phyloP scores from a whole-genome alignment of 129 eudicot species.

The Scalesia atractyloides region DNA sequence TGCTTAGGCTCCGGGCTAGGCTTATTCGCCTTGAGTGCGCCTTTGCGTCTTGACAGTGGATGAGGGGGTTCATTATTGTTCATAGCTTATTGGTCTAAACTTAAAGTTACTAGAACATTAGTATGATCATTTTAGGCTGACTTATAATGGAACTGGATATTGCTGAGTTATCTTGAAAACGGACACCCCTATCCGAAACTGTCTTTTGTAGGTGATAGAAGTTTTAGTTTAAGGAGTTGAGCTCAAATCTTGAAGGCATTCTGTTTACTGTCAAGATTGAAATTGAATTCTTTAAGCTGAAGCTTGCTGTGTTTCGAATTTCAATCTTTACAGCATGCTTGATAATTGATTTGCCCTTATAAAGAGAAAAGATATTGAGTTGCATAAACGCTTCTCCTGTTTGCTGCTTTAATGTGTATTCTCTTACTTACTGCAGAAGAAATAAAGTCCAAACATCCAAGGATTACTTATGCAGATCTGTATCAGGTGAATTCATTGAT shows the following conservation, averaged over 20 bases:
- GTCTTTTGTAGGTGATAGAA: background rate
- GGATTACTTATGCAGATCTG: conserved; percentile 93
- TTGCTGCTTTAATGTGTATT: conserved; percentile 13
- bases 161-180: conserved; percentile 3
- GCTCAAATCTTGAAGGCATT: background rate
- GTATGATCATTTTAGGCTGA: conserved; percentile 13
- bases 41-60: too few relatives aligned
- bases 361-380: conserved; percentile 15
- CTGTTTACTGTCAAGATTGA: conserved; percentile 1
- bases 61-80: background rate
- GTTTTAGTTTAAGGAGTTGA: background rate
- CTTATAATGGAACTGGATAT: background rate
- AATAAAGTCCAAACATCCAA: conserved; percentile 82
- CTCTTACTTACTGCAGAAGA: conserved; percentile 65
- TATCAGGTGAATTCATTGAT: conserved; percentile 69
- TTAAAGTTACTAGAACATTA: conserved; percentile 17
- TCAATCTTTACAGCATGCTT: conserved; percentile 7
- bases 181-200: background rate
- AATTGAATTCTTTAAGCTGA: background rate
- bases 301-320: background rate
- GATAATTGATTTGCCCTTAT: background rate
- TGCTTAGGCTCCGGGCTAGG: too few relatives aligned
- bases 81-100: background rate
- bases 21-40: too few relatives aligned
- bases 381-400: conserved; percentile 1